These are phyloP conservation scores for Peterozyma toletana DNA, from an alignment of 805 yeast species.

Conservation along the genomic window DNA sequence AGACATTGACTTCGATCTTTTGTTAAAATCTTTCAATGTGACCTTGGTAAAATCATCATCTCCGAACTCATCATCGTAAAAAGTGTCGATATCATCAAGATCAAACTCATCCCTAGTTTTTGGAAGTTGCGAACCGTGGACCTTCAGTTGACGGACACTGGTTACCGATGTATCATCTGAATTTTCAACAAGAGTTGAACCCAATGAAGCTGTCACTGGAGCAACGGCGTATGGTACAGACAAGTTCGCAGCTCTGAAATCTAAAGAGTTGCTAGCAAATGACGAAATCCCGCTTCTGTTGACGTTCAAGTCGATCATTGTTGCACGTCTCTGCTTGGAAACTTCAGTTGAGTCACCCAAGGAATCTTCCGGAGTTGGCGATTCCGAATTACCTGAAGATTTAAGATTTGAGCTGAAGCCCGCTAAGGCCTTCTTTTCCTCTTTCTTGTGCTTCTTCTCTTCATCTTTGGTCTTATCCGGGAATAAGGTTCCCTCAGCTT, in stretches of 20 bases:
- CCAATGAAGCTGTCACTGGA: constrained; percentile 68
- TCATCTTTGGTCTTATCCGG: constrained; percentile 9
- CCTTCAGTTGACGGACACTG: neutral
- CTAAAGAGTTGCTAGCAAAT: constrained; percentile 1
- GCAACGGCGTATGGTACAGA: constrained; percentile 70
- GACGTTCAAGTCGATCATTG: constrained; percentile 45
- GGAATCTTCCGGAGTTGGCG: neutral
- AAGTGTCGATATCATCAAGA: constrained; percentile 16
- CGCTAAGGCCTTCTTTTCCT: constrained; percentile 7
- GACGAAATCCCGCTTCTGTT: constrained; percentile 23
- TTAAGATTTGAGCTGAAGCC: neutral
- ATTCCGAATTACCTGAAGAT: constrained; percentile 9
- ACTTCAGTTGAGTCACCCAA: constrained; percentile 8
- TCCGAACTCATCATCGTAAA: constrained; percentile 28
- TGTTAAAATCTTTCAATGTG: constrained; percentile 25
- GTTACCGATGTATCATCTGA: neutral
- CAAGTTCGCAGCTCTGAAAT: constrained; percentile 17
- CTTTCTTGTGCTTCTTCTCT: constrained; percentile 7
- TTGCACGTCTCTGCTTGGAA: constrained; percentile 40
- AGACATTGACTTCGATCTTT: constrained; percentile 63
- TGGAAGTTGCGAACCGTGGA: neutral
- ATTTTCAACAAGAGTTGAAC: constrained; percentile 14
- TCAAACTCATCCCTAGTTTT: constrained; percentile 31
- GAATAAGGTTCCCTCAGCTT: constrained; percentile 31
- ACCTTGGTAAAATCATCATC: constrained; percentile 30